These are phyloP conservation scores for Scheffersomyces insectosa DNA, from an alignment of 1,139 yeast genomes.

Conservation along the genomic window DNA sequence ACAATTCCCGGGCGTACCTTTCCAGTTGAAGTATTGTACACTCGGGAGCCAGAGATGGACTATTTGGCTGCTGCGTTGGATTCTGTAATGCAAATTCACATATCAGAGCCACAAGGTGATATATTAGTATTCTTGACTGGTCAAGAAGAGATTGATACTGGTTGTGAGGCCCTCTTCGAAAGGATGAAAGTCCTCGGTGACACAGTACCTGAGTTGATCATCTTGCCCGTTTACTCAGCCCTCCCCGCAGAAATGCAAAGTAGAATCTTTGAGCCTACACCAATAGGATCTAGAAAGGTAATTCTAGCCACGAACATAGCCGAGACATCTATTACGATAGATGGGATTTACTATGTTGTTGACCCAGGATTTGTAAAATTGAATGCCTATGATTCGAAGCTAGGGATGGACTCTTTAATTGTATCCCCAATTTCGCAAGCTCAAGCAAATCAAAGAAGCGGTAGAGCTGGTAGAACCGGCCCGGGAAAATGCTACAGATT, in stretches of 20 bases:
- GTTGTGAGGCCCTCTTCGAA: conserved; percentile 73
- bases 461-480: conserved; percentile 86
- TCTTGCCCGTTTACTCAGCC: conserved; percentile 86
- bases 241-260: conserved; percentile 76
- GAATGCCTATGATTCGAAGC: conserved; percentile 71
- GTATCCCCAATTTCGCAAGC: conserved; percentile 79
- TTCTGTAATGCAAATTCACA: conserved; percentile 79
- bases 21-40: conserved; percentile 80
- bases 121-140: conserved; percentile 85
- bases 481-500: conserved; percentile 80
- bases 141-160: conserved; percentile 89
- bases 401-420: conserved; percentile 77
- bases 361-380: conserved; percentile 83
- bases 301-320: conserved; percentile 81
- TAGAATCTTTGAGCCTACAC: conserved; percentile 73
- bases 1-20: conserved; percentile 86
- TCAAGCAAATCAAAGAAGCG: conserved; percentile 80
- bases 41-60: conserved; percentile 82
- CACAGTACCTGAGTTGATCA: conserved; percentile 62
- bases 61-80: conserved; percentile 81
- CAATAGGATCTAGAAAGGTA: conserved; percentile 68
- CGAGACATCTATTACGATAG: conserved; percentile 64
- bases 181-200: conserved; percentile 68
- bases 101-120: conserved; percentile 78
- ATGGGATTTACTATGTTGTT: conserved; percentile 73